Evolutionary conservation across 306 rosid species (phyloP).

Genomic region (Malus asiatica): DNA sequence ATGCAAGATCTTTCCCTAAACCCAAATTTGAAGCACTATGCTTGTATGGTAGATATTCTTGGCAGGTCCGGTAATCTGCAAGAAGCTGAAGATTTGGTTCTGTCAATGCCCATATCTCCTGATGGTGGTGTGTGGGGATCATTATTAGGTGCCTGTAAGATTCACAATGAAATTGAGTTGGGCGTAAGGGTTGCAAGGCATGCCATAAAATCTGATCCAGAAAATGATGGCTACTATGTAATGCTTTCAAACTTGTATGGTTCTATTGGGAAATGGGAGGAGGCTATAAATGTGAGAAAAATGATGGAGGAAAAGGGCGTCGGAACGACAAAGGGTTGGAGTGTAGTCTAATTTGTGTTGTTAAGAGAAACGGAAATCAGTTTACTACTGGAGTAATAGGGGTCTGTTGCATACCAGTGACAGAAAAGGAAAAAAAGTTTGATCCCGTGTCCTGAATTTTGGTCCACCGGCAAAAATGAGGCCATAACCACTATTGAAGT

Average conservation of each 20-base stretch:
- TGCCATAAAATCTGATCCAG: conserved; percentile 64
- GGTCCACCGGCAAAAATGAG: background rate
- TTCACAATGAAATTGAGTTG: conserved; percentile 50
- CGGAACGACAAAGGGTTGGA: conserved; percentile 64
- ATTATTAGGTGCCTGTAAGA: conserved; percentile 63
- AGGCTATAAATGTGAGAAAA: conserved; percentile 54
- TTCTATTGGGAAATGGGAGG: conserved; percentile 74
- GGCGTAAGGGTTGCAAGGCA: conserved; percentile 55
- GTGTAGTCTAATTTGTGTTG: conserved; percentile 20
- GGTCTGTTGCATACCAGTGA: background rate
- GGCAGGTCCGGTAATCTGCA: conserved; percentile 60
- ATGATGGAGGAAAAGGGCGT: conserved; percentile 47
- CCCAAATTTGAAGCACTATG: conserved; percentile 70
- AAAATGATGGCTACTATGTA: conserved; percentile 64
- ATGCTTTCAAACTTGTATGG: conserved; percentile 60
- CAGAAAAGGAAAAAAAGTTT: background rate
- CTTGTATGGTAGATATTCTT: conserved; percentile 81
- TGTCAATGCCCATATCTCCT: conserved; percentile 69
- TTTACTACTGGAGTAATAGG: background rate
- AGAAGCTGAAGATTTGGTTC: conserved; percentile 63
- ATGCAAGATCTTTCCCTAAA: conserved; percentile 43
- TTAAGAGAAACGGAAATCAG: background rate
- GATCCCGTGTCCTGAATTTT: background rate
- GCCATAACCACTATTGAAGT: background rate
- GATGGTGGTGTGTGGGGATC: conserved; percentile 77